Conservation (phyloP, 176 grass and related monocot species). For the Cymbopogon citratus region DNA sequence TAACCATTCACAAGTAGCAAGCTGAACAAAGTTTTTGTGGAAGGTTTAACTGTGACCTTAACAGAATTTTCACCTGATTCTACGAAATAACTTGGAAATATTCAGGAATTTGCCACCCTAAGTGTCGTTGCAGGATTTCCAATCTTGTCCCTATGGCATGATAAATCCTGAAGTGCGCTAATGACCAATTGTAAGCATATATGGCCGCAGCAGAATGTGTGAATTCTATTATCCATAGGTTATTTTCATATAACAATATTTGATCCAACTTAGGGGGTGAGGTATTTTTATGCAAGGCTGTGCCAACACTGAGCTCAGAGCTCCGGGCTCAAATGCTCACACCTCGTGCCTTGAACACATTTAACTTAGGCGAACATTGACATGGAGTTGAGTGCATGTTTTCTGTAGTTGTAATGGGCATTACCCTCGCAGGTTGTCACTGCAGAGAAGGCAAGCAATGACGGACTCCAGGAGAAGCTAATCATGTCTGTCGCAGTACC, state of each 20-base stretch:
- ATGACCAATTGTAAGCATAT: neutral
- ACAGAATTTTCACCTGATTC: neutral
- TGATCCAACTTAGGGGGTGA: neutral
- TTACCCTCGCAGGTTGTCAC: conserved; percentile 53
- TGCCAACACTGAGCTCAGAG: neutral
- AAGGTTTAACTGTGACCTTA: neutral
- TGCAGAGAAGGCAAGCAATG: conserved; percentile 77
- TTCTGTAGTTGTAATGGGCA: neutral
- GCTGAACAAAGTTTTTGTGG: neutral
- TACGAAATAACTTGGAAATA: neutral
- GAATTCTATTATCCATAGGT: neutral
- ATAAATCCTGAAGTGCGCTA: neutral
- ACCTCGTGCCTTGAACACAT: neutral
- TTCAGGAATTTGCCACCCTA: neutral
- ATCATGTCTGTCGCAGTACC: conserved; percentile 91
- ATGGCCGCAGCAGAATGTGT: neutral
- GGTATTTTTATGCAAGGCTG: neutral
- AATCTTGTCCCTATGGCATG: neutral
- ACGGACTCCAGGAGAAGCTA: conserved; percentile 87
- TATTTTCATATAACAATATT: neutral
- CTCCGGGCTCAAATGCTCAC: neutral
- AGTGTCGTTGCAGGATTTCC: neutral
- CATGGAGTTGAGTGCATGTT: neutral
- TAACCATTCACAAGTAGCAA: neutral
- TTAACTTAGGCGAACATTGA: neutral